Conservation (phyloP, 306 rosid genomes). For the Corylus avellana region DNA sequence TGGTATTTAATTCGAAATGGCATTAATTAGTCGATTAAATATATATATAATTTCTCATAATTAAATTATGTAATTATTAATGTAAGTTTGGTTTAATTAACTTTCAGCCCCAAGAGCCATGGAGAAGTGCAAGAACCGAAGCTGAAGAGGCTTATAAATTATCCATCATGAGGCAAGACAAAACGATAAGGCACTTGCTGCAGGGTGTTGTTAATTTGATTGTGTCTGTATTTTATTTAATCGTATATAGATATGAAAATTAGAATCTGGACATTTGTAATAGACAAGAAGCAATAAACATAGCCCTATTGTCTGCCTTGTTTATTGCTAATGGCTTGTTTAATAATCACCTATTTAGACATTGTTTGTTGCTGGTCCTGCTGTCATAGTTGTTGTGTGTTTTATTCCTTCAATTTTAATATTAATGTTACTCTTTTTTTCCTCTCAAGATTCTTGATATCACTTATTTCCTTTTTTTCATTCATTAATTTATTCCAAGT, state of each 20-base stretch:
- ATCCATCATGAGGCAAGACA: constrained; percentile 24
- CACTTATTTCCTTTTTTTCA: constrained; percentile 23
- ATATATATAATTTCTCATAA: neutral
- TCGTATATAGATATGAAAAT: constrained; percentile 61
- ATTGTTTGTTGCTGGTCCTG: constrained; percentile 42
- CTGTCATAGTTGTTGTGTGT: constrained; percentile 65
- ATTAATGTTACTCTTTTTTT: constrained; percentile 27
- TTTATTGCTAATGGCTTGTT: constrained; percentile 51
- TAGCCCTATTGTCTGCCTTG: constrained; percentile 61
- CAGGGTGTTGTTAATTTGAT: constrained; percentile 38
- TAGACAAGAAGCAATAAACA: constrained; percentile 75
- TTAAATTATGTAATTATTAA: neutral
- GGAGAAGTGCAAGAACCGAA: constrained; percentile 98
- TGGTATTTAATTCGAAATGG: constrained; percentile 44
- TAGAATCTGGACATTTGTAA: constrained; percentile 48
- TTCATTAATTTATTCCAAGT: constrained; percentile 14
- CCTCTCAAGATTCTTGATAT: constrained; percentile 46
- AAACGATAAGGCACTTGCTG: constrained; percentile 27
- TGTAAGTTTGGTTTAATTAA: neutral
- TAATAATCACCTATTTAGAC: constrained; percentile 30
- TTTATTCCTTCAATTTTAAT: constrained; percentile 51
- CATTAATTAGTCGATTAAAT: neutral
- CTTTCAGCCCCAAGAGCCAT: constrained; percentile 94
- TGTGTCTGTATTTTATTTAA: constrained; percentile 57
- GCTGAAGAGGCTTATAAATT: constrained; percentile 43